These are phyloP conservation scores for Blastobotrys buckinghamii DNA, from an alignment of 1,139 yeast species.

Conservation along the genomic window DNA sequence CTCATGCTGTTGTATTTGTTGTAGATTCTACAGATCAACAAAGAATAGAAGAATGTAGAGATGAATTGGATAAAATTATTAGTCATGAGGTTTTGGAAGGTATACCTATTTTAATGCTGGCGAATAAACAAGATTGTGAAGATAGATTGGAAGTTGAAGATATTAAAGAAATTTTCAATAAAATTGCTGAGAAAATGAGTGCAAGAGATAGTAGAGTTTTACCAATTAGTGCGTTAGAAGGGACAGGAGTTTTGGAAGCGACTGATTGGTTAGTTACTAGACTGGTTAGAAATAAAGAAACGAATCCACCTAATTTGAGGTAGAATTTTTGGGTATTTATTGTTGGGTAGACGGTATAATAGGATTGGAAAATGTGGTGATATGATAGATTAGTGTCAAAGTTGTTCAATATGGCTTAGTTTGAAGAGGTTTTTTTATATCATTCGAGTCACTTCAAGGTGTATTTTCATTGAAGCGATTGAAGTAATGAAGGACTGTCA, in stretches of 20 bases:
- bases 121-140: conserved; percentile 89
- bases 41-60: conserved; percentile 77
- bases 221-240: conserved; percentile 83
- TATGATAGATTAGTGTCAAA: too few species aligned
- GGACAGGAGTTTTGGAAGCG: conserved; percentile 77
- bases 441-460: too few species aligned
- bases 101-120: conserved; percentile 87
- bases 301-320: conserved; percentile 55
- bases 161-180: conserved; percentile 74
- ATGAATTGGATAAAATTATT: conserved; percentile 46
- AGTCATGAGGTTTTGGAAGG: conserved; percentile 58
- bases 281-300: conserved; percentile 66
- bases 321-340: neutral
- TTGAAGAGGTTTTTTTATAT: too few species aligned
- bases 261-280: conserved; percentile 84
- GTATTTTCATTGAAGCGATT: too few species aligned
- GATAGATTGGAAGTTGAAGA: conserved; percentile 74
- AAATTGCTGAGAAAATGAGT: conserved; percentile 71
- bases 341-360: too few species aligned
- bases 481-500: too few species aligned
- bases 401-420: too few species aligned
- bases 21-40: conserved; percentile 86
- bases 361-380: too few species aligned
- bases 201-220: conserved; percentile 88
- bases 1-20: conserved; percentile 88